These are phyloP conservation scores for Amanita fuliginea DNA, from an alignment of 768 basidiomycete genomes.

Conservation along the genomic window DNA sequence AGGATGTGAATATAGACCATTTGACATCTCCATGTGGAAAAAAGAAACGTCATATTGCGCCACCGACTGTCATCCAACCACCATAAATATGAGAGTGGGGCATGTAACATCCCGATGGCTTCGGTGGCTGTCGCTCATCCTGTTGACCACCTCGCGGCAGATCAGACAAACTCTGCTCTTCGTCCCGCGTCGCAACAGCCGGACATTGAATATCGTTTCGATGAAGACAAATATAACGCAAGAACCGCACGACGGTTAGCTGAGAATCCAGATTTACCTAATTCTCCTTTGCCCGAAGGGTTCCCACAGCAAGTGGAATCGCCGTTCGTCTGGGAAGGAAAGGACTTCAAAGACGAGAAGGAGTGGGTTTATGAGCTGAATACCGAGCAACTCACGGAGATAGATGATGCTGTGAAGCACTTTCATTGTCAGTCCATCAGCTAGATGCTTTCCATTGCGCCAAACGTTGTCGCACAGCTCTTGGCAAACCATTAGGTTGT, in stretches of 20 bases:
- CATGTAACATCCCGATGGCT: neutral
- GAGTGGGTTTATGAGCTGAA: constrained; percentile 28
- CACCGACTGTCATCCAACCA: neutral
- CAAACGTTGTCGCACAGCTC: neutral
- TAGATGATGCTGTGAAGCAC: constrained; percentile 22
- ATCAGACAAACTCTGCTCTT: neutral
- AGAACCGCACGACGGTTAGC: constrained; percentile 24
- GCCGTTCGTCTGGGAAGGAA: constrained; percentile 32
- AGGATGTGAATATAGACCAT: too few species aligned
- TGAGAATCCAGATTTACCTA: constrained; percentile 21
- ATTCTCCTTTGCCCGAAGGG: constrained; percentile 19
- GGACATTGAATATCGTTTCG: constrained; percentile 28
- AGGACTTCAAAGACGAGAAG: constrained; percentile 27
- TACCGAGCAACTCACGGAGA: constrained; percentile 21
- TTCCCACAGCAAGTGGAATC: constrained; percentile 25
- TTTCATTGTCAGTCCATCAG: constrained; percentile 16
- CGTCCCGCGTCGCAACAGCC: constrained; percentile 15
- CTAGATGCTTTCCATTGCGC: neutral
- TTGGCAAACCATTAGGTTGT: constrained; percentile 17
- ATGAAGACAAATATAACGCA: constrained; percentile 25
- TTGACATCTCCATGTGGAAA: neutral
- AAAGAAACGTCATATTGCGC: neutral
- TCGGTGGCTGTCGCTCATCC: neutral
- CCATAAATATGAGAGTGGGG: neutral
- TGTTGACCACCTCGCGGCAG: neutral